These are phyloP conservation scores for Colletotrichum orbiculare DNA, from an alignment of 2,329 filamentous ascomycete genomes.

Conservation along the genomic window DNA sequence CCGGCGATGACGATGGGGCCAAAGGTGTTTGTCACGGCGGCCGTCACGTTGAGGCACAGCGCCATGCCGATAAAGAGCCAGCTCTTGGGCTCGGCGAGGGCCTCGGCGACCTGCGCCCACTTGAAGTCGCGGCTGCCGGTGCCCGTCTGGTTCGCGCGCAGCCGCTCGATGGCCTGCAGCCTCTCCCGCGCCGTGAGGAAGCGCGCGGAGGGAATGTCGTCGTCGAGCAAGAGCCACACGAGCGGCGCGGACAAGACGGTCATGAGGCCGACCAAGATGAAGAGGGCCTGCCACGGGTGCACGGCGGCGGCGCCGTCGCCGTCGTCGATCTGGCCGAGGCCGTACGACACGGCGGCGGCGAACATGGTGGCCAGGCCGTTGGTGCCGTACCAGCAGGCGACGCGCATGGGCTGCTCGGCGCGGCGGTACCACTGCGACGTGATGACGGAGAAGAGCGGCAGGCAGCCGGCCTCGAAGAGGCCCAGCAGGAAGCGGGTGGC, in stretches of 20 bases:
- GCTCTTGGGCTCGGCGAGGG: conserved; percentile 60
- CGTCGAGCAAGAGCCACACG: conserved; percentile 69
- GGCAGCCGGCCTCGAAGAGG: conserved; percentile 42
- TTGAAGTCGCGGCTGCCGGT: conserved; percentile 78
- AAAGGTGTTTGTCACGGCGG: conserved; percentile 72
- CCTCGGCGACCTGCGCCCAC: conserved; percentile 70
- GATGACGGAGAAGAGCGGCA: conserved; percentile 59
- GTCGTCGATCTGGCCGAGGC: conserved; percentile 62
- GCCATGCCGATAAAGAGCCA: conserved; percentile 71
- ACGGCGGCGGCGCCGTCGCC: conserved; percentile 56
- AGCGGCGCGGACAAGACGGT: conserved; percentile 69
- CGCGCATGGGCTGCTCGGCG: conserved; percentile 69
- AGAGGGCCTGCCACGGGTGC: conserved; percentile 61
- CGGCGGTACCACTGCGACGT: conserved; percentile 60
- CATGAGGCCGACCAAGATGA: conserved; percentile 70
- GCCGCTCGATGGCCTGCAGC: conserved; percentile 74
- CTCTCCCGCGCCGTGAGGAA: conserved; percentile 74
- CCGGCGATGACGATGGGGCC: conserved; percentile 72
- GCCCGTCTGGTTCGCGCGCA: conserved; percentile 80
- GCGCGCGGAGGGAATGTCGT: conserved; percentile 64
- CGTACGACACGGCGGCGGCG: conserved; percentile 66
- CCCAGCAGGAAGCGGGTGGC: conserved; percentile 40
- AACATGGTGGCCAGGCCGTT: conserved; percentile 69
- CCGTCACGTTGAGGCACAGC: conserved; percentile 72
- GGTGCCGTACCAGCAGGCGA: conserved; percentile 75